Base-by-base conservation (phyloP, 2,329 filamentous ascomycete genomes). In the Ilyonectria robusta region DNA sequence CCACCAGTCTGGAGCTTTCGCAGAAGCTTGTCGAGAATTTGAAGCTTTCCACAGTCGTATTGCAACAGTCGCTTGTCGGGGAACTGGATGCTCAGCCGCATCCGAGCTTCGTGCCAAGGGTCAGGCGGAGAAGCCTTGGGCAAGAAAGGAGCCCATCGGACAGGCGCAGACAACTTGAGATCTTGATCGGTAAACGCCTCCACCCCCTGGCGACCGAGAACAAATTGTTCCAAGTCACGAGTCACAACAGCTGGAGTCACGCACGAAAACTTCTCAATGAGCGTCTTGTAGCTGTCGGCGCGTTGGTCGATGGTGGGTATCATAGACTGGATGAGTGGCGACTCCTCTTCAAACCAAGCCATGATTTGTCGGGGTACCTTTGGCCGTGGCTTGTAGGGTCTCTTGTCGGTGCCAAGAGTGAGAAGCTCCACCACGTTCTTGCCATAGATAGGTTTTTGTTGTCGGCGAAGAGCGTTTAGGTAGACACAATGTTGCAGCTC, bases 41-140 rank as follows among this genome's bases (percentile, higher is more conserved):
- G 96, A 4, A 99, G 88, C 80, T 99, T 99, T 73, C 96, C 96
- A 77, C 96, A 98, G 81, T 99, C 96, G 79, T 97, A 99, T 79
- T 99, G 95, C 1, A 99, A 85, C n/a, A 99, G 89, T 40, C 96
- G 89, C 78, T 95, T 97, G 79, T 99, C 96, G 0, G 97, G 96
- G 78, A 99, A 99, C 50, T 97, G 96, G 68, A 99, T 98, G 4
- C 94, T 97, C 17, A 97, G 86, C 23, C 94, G 92, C 88, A 97
- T 96, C 19, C 95, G 93, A 15, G 95, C 90, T 81, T 97, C 94
- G 73, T 99, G 96, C 87, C 96, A 98, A 1, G 95, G 94, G 77
- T 99, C 95, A 1, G 85, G 81, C 0, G 87, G 85, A 10, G 87
- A 78, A 72, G 87, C 84, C 69, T 87, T 86, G 9, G 88, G 87